Conservation (phyloP, 345 rosid species). For the Brassica carinata region DNA sequence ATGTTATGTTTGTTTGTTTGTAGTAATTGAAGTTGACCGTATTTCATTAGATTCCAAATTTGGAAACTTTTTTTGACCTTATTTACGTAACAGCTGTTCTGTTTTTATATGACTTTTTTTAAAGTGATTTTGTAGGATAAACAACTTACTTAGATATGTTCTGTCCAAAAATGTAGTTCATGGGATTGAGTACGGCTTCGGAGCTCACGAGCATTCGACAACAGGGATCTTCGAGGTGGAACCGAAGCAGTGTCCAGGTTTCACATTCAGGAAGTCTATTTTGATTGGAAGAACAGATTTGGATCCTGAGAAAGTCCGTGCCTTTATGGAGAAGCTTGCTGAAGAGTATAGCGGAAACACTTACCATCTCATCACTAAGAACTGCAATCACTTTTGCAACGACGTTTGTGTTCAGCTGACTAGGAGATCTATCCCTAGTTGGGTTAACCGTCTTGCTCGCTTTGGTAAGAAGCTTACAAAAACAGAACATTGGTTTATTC, state of each 20-base stretch:
- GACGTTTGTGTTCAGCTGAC: constrained; percentile 75
- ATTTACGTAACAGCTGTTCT: constrained; percentile 3
- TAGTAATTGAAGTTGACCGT: constrained; percentile 25
- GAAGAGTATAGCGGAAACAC: constrained; percentile 72
- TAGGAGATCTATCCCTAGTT: constrained; percentile 74
- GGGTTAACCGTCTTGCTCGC: constrained; percentile 99
- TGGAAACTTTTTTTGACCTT: constrained; percentile 27
- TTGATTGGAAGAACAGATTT: constrained; percentile 93
- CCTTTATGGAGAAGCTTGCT: constrained; percentile 85
- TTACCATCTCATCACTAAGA: constrained; percentile 88
- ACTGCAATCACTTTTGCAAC: constrained; percentile 93
- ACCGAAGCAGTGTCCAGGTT: constrained; percentile 88
- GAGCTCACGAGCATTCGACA: constrained; percentile 82
- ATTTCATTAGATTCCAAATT: constrained; percentile 33
- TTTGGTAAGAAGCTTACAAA: constrained; percentile 55
- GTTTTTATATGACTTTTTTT: constrained; percentile 5
- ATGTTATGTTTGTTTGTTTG: constrained; percentile 10
- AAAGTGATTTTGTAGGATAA: not conserved
- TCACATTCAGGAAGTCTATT: constrained; percentile 90
- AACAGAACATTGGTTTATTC: constrained; percentile 11
- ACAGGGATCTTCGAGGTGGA: constrained; percentile 98
- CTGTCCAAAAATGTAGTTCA: constrained; percentile 57
- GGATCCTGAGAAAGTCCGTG: constrained; percentile 76
- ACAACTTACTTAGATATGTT: not conserved
- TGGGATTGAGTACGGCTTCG: constrained; percentile 86